Conservation (phyloP, 2,329 filamentous ascomycete species). For the Colletotrichum gigasporum region DNA sequence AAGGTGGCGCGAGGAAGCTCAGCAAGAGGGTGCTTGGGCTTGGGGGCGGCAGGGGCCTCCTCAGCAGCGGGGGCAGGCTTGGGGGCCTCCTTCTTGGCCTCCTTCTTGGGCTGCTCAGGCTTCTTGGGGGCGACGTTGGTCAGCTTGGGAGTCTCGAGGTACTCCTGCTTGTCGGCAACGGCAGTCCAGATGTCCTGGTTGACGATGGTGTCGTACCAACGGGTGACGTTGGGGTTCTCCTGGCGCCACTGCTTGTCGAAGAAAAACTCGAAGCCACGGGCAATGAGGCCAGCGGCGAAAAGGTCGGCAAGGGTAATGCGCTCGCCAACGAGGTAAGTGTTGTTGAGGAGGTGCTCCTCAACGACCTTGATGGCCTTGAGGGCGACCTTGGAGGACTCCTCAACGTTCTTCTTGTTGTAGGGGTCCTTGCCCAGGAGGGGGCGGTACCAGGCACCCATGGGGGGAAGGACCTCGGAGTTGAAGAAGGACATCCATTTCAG, state of each 20-base stretch:
- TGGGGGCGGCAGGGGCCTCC: conserved; percentile 72
- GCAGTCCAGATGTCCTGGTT: conserved; percentile 92
- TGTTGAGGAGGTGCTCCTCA: conserved; percentile 88
- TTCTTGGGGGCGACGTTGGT: conserved; percentile 80
- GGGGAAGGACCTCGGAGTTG: conserved; percentile 85
- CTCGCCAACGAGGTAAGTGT: conserved; percentile 98
- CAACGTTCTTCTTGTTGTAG: conserved; percentile 99
- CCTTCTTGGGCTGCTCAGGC: conserved; percentile 74
- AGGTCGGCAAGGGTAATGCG: conserved; percentile 96
- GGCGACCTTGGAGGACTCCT: conserved; percentile 77
- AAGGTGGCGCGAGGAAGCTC: conserved; percentile 81
- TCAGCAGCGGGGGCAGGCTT: conserved; percentile 51
- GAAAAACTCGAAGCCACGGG: conserved; percentile 92
- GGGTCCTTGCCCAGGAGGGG: conserved; percentile 82
- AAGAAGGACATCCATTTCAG: conserved; percentile 98
- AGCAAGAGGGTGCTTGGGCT: conserved; percentile 97
- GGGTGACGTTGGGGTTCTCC: conserved; percentile 84
- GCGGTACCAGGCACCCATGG: conserved; percentile 82
- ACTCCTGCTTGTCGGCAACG: conserved; percentile 77
- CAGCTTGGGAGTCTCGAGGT: conserved; percentile 84
- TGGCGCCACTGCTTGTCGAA: conserved; percentile 90
- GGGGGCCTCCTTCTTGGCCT: conserved; percentile 56
- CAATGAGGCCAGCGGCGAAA: conserved; percentile 81
- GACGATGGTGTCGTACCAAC: conserved; percentile 95
- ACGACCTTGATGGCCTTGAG: conserved; percentile 75